phyloP scores from a whole-genome alignment of 2,329 filamentous ascomycete species.

The Exophiala sp. region DNA sequence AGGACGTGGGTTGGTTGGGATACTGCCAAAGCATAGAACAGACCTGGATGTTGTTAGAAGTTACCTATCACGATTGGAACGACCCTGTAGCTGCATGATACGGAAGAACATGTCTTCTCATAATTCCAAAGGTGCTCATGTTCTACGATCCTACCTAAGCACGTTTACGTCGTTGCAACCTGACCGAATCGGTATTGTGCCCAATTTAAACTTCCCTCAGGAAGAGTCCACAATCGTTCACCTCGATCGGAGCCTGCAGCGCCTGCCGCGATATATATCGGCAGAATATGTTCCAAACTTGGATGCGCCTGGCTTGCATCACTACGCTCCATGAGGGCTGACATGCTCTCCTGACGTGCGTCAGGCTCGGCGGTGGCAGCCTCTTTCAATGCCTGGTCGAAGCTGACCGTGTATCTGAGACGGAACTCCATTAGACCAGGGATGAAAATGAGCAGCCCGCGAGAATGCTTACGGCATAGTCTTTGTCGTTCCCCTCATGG shows the following conservation, averaged over 20 bases:
- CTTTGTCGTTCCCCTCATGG: not conserved
- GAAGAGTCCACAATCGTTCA: not conserved
- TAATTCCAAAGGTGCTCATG: no score
- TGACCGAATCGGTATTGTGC: not conserved
- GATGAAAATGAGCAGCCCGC: no score
- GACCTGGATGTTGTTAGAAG: no score
- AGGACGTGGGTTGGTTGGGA: slow-evolving; percentile 91
- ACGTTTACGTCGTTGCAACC: not conserved
- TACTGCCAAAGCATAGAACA: slow-evolving; percentile 15
- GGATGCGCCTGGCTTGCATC: not conserved
- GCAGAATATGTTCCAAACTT: not conserved
- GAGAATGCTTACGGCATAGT: not conserved
- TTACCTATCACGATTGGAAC: not conserved
- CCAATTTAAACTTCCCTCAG: not conserved
- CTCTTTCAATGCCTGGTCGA: not conserved
- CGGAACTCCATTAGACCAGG: not conserved
- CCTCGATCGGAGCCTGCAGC: not conserved
- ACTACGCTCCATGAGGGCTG: not conserved
- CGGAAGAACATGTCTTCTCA: no score
- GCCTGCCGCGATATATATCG: not conserved
- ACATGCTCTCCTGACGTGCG: not conserved
- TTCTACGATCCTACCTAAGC: no score
- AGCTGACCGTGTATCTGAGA: not conserved
- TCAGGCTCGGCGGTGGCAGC: not conserved
- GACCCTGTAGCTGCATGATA: no score